phyloP scores from a whole-genome alignment of 2,329 filamentous ascomycete species.

The Fusarium ramigenum region DNA sequence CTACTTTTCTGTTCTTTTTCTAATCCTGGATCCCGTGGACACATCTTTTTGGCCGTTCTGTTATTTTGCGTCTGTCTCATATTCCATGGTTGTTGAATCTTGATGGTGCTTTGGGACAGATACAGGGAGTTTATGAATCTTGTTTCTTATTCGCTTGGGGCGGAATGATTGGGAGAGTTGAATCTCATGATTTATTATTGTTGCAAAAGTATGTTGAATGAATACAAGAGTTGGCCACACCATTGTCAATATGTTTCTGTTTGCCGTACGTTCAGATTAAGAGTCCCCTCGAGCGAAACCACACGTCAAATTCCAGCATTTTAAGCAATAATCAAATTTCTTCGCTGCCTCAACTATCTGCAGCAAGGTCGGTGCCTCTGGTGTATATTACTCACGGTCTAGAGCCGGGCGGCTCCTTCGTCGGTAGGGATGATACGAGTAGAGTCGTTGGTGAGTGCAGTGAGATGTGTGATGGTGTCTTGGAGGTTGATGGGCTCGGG shows the following conservation, averaged over 20 bases:
- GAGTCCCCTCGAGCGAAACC: neutral
- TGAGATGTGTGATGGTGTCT: conserved; percentile 37
- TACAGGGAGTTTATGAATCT: conserved; percentile 16
- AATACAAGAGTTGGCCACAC: conserved; percentile 17
- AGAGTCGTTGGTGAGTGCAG: conserved; percentile 34
- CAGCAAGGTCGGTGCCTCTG: neutral
- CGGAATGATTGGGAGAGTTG: neutral
- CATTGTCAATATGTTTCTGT: neutral
- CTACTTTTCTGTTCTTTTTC: neutral
- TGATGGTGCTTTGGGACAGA: neutral
- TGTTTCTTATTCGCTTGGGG: neutral
- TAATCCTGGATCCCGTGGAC: conserved; percentile 14
- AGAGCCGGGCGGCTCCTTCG: conserved; percentile 17
- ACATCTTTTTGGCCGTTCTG: neutral
- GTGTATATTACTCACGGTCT: neutral
- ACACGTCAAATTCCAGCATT: neutral
- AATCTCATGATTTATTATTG: neutral
- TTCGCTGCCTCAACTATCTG: neutral
- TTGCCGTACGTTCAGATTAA: neutral
- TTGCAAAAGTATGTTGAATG: conserved; percentile 28
- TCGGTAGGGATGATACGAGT: conserved; percentile 35
- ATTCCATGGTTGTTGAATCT: neutral
- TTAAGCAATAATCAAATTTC: neutral
- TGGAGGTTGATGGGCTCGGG: conserved; percentile 11
- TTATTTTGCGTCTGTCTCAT: neutral